These are phyloP conservation scores for Saposhnikovia divaricata DNA, from an alignment of 129 eudicot genomes.

Conservation along the genomic window DNA sequence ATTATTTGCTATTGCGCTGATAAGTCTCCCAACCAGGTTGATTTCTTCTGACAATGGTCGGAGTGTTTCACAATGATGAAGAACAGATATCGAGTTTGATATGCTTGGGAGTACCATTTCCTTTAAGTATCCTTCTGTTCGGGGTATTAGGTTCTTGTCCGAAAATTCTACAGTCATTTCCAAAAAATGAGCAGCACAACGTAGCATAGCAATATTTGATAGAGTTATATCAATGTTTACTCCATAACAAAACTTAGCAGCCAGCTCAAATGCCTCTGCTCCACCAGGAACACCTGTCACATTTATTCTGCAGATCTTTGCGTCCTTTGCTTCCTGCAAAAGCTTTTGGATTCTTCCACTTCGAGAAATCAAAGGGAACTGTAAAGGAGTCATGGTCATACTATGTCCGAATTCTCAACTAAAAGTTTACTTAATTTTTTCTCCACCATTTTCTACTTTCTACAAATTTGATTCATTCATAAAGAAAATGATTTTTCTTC, in stretches of 20 bases:
- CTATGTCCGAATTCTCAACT: not conserved
- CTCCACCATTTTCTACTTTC: not conserved
- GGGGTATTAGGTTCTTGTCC: slow-evolving; percentile 61
- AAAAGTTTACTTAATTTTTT: not conserved
- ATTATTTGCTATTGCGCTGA: slow-evolving; percentile 69
- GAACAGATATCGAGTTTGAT: slow-evolving; percentile 62
- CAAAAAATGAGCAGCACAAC: slow-evolving; percentile 63
- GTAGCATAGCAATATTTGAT: slow-evolving; percentile 69
- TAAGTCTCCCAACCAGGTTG: slow-evolving; percentile 45
- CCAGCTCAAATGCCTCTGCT: slow-evolving; percentile 78
- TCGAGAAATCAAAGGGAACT: slow-evolving; percentile 91
- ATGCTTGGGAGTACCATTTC: slow-evolving; percentile 63
- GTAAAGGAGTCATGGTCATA: slow-evolving; percentile 13
- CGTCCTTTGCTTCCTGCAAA: slow-evolving; percentile 63
- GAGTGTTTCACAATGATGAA: slow-evolving; percentile 71
- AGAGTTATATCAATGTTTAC: slow-evolving; percentile 69
- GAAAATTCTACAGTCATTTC: slow-evolving; percentile 87
- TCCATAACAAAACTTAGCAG: slow-evolving; percentile 91
- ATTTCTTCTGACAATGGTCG: slow-evolving; percentile 77
- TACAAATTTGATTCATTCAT: not conserved
- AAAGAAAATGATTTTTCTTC: not conserved
- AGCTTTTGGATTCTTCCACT: slow-evolving; percentile 81
- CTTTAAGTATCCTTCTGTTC: slow-evolving; percentile 50
- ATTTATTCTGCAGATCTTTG: slow-evolving; percentile 48
- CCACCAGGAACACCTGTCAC: slow-evolving; percentile 81